Evolutionary conservation across 345 rosid species (phyloP).

Genomic region (Cardamine occulta): DNA sequence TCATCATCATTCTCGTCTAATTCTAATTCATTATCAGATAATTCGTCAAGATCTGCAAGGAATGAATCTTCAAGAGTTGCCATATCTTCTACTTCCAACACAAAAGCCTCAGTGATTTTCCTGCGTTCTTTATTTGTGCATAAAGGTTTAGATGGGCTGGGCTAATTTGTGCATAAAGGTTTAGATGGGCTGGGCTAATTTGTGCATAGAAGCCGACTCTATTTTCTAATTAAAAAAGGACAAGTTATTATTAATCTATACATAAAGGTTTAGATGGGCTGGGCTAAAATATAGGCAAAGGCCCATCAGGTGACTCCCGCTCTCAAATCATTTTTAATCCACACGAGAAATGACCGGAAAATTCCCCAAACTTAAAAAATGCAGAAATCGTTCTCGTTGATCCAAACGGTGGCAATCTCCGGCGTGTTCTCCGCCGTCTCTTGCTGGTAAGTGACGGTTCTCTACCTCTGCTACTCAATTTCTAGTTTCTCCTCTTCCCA

Average conservation of each 20-base stretch:
- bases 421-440: slow-evolving; percentile 87
- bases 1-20: neutral
- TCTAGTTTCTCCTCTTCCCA: neutral
- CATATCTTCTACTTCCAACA: too few species aligned
- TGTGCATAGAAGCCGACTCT: too few species aligned
- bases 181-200: too few species aligned
- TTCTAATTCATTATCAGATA: neutral
- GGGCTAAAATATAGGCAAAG: neutral
- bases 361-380: slow-evolving; percentile 23
- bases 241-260: neutral
- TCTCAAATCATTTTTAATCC: slow-evolving; percentile 7
- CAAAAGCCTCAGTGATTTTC: too few species aligned
- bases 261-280: neutral
- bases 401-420: slow-evolving; percentile 78
- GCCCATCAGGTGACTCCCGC: slow-evolving; percentile 34
- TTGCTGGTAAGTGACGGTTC: slow-evolving; percentile 55
- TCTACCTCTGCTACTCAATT: neutral
- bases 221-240: too few species aligned
- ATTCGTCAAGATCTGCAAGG: too few species aligned
- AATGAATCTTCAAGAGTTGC: too few species aligned
- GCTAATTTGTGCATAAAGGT: too few species aligned
- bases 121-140: too few species aligned
- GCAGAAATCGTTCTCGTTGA: slow-evolving; percentile 68
- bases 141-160: too few species aligned
- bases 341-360: neutral